A percentile compares a stretch with the other conserved stretches of the same genome.
Conservation (phyloP, 306 rosid genomes). For the Acacia confusa region DNA sequence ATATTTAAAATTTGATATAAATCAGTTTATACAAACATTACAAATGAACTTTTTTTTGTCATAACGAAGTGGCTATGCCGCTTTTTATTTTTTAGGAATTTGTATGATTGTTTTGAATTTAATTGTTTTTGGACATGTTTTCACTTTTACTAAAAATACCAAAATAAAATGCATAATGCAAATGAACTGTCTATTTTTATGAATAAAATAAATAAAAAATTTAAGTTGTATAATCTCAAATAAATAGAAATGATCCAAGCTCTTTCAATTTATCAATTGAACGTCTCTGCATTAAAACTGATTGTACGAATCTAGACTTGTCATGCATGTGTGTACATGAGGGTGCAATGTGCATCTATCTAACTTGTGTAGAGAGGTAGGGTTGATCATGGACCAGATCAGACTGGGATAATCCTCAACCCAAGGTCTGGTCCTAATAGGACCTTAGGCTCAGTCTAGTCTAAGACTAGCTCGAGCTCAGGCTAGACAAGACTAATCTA, state of each 20-base stretch:
- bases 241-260: too few relatives aligned
- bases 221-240: too few relatives aligned
- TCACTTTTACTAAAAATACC: not conserved
- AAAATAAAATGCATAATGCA: not conserved
- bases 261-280: not conserved
- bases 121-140: not conserved
- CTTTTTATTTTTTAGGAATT: too few relatives aligned
- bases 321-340: not conserved
- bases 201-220: too few relatives aligned
- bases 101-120: not conserved
- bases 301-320: not conserved
- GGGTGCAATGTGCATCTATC: not conserved
- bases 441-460: too few relatives aligned
- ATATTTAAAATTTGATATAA: too few relatives aligned
- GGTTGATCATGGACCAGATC: too few relatives aligned
- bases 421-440: too few relatives aligned
- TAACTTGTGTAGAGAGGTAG: not conserved
- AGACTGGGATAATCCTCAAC: too few relatives aligned
- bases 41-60: not conserved
- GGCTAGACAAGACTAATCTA: too few relatives aligned
- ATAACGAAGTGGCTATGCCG: not conserved
- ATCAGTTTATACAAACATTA: not conserved
- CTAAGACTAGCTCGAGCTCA: too few relatives aligned
- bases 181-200: too few relatives aligned
- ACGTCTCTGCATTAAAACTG: not conserved